Percentiles rank a stretch among this genome's conserved stretches.
These are phyloP conservation scores for Cladosporium sp. DNA, from an alignment of 2,329 filamentous ascomycete species.

Conservation along the genomic window DNA sequence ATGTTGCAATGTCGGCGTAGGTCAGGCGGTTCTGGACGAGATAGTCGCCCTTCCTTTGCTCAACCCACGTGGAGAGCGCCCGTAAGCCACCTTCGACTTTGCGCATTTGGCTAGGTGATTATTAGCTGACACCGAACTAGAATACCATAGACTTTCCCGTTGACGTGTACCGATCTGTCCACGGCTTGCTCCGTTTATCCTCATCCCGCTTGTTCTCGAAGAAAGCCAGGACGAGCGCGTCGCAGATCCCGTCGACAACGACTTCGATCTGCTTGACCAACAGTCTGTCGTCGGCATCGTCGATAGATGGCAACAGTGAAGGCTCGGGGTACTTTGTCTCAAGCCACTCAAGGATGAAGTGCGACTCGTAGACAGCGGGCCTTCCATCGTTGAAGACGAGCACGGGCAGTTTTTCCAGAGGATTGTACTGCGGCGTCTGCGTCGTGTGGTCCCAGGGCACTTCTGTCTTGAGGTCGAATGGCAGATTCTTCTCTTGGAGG, in stretches of 20 bases:
- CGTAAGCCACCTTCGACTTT: slow-evolving; percentile 39
- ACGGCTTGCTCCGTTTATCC: slow-evolving; percentile 34
- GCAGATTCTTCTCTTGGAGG: slow-evolving; percentile 41
- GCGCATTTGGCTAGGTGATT: slow-evolving; percentile 34
- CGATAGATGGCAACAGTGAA: slow-evolving; percentile 29
- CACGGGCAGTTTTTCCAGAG: slow-evolving; percentile 43
- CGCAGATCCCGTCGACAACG: slow-evolving; percentile 40
- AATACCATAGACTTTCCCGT: not conserved
- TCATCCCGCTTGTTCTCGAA: slow-evolving; percentile 36
- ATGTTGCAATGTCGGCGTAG: slow-evolving; percentile 40
- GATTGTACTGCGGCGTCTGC: slow-evolving; percentile 42
- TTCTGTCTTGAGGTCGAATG: slow-evolving; percentile 44
- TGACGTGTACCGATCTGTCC: slow-evolving; percentile 29
- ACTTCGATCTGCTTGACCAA: slow-evolving; percentile 39
- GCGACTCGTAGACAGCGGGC: slow-evolving; percentile 38
- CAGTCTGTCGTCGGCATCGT: slow-evolving; percentile 31
- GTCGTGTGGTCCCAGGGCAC: slow-evolving; percentile 46
- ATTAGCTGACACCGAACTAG: not conserved
- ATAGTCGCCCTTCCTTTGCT: slow-evolving; percentile 30
- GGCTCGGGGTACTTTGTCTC: slow-evolving; percentile 37
- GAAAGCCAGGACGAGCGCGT: slow-evolving; percentile 40
- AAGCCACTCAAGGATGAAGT: slow-evolving; percentile 42
- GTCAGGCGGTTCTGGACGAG: slow-evolving; percentile 36
- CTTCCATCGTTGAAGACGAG: slow-evolving; percentile 36
- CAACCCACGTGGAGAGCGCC: slow-evolving; percentile 35